phyloP scores from a whole-genome alignment of 1,139 yeast genomes.

The Martiniozyma asiatica region DNA sequence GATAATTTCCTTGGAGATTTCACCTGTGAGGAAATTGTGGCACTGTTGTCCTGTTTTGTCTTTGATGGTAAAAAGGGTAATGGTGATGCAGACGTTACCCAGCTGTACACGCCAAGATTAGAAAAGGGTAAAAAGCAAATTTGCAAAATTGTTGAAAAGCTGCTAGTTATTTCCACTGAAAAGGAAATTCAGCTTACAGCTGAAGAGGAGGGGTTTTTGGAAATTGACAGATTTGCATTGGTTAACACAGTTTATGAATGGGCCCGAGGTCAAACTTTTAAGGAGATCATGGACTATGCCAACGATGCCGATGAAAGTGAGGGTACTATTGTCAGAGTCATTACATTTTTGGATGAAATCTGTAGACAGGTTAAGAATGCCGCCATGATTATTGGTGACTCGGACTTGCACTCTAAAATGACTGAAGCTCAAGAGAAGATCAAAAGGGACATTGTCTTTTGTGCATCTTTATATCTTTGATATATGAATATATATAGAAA shows the following conservation, averaged over 20 bases:
- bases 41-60: slow-evolving; percentile 80
- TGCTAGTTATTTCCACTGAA: slow-evolving; percentile 49
- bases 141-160: slow-evolving; percentile 52
- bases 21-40: slow-evolving; percentile 94
- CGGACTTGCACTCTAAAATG: slow-evolving; percentile 79
- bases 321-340: slow-evolving; percentile 96
- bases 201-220: slow-evolving; percentile 78
- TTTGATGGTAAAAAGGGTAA: slow-evolving; percentile 63
- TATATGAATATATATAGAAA: not conserved
- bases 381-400: slow-evolving; percentile 88
- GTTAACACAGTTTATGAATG: slow-evolving; percentile 94
- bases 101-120: slow-evolving; percentile 64
- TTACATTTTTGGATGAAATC: slow-evolving; percentile 85
- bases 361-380: slow-evolving; percentile 94
- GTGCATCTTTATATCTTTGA: slow-evolving; percentile 79
- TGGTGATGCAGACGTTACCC: slow-evolving; percentile 31
- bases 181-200: slow-evolving; percentile 67
- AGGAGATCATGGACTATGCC: slow-evolving; percentile 69
- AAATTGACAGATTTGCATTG: slow-evolving; percentile 75
- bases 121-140: slow-evolving; percentile 68
- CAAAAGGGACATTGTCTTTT: slow-evolving; percentile 93
- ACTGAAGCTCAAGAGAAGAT: slow-evolving; percentile 85
- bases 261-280: slow-evolving; percentile 92
- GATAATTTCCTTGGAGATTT: slow-evolving; percentile 89
- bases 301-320: slow-evolving; percentile 54